Evolutionary conservation across 345 rosid genomes (phyloP), one percentile per base, ranked within the genome.

Genomic region (Cardamine occulta): DNA sequence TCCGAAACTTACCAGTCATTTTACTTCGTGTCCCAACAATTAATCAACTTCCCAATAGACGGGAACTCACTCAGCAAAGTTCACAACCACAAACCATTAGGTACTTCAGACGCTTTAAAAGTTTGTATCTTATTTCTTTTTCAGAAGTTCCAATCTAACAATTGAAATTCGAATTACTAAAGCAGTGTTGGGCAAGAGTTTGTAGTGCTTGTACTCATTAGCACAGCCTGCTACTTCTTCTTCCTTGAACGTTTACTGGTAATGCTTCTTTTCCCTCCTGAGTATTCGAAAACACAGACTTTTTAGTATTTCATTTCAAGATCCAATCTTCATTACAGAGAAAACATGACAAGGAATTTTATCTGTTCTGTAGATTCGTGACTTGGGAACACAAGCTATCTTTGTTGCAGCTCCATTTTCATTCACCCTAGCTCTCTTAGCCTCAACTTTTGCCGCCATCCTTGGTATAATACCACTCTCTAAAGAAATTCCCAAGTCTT

Each of bases 121-220:
- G 2, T 28, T 31, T 31, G 11, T n/a, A 4, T 26, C 7, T 31
- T 54, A 47, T 64, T 34, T 53, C 6, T 47, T 48, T 48, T 17
- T 32, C 34, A 14, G 19, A 62, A 40, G 28, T 23, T 40, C 10
- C 23, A 47, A 52, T 39, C 68, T 70, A 47, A 53, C 35, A 55
- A 26, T 53, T 75, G 23, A 68, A 24, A 17, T 21, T 21, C 28
- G 28, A 14, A 40, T 71, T 39, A 61, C 45, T 39, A 32, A 31
- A 85, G 87, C 96, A 94, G 98, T 83, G 92, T 85, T 32, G 91
- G 96, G 88, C 97, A 90, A 80, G 98, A 91, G 74, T 90, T 94
- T 82, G 93, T 86, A 74, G 96, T 91, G 80, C 97, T 91, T 44
- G 92, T 90, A 68, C 81, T 94, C 66, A 87, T 94, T 64, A 94